These are phyloP conservation scores for Hymenoscyphus scutula DNA, from an alignment of 2,329 filamentous ascomycete genomes.

Conservation along the genomic window DNA sequence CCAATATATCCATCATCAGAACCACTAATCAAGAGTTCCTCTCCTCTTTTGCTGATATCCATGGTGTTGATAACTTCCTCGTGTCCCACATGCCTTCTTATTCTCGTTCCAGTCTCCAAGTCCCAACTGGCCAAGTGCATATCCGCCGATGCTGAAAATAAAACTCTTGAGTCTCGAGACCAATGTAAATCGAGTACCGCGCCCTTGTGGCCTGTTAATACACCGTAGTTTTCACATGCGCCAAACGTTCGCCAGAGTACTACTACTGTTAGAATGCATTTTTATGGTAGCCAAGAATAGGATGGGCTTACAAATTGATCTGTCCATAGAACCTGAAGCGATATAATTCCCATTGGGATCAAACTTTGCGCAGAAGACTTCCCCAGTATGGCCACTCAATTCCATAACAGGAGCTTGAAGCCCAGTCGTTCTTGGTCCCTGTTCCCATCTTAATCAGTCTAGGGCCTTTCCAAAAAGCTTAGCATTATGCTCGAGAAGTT, in stretches of 20 bases:
- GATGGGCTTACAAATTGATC: slow-evolving; percentile 69
- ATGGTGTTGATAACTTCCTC: slow-evolving; percentile 94
- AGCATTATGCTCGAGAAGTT: slow-evolving; percentile 17
- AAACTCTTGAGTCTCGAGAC: slow-evolving; percentile 87
- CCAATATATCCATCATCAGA: slow-evolving; percentile 93
- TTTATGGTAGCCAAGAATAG: neutral
- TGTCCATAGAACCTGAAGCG: slow-evolving; percentile 93
- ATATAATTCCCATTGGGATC: slow-evolving; percentile 85
- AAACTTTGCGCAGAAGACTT: slow-evolving; percentile 89
- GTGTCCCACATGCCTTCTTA: slow-evolving; percentile 88
- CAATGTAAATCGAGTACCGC: slow-evolving; percentile 91
- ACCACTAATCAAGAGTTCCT: slow-evolving; percentile 85
- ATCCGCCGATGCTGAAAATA: slow-evolving; percentile 93
- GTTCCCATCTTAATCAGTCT: slow-evolving; percentile 28
- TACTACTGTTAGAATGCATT: slow-evolving; percentile 40
- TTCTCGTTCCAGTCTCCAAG: slow-evolving; percentile 83
- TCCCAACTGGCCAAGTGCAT: slow-evolving; percentile 95
- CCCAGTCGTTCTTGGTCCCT: slow-evolving; percentile 77
- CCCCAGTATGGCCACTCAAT: slow-evolving; percentile 75
- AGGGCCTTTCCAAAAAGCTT: slow-evolving; percentile 18
- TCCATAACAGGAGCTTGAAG: slow-evolving; percentile 94
- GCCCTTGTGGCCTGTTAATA: slow-evolving; percentile 84
- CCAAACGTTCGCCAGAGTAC: slow-evolving; percentile 94
- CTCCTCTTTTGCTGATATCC: slow-evolving; percentile 83
- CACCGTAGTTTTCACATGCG: slow-evolving; percentile 90